Evolutionary conservation across 106 monocot species (phyloP).

Genomic region (Gastrodia elata): DNA sequence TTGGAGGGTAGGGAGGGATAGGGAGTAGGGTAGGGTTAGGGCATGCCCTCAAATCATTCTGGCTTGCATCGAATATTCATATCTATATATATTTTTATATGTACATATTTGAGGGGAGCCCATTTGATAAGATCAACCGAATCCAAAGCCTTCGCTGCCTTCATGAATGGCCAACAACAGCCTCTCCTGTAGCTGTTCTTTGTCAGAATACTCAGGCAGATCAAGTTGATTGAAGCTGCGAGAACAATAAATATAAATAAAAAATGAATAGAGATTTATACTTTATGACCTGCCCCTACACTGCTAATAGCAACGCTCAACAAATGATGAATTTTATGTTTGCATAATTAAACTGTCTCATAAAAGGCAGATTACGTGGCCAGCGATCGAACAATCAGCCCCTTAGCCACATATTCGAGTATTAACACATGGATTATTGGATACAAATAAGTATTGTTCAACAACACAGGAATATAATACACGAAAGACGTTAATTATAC

Average conservation of each 20-base stretch:
- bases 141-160: slow-evolving; percentile 91
- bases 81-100: no score
- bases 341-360: no score
- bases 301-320: background rate
- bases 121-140: slow-evolving; percentile 35
- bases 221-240: slow-evolving; percentile 94
- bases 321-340: no score
- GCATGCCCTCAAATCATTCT: slow-evolving; percentile 7
- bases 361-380: no score
- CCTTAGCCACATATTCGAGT: no score
- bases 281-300: background rate
- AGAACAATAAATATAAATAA: background rate
- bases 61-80: slow-evolving; percentile 6
- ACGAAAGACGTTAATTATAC: no score
- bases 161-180: slow-evolving; percentile 89
- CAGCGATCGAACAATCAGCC: no score
- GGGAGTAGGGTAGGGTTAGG: background rate
- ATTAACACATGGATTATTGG: no score
- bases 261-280: background rate
- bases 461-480: no score
- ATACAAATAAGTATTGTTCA: no score
- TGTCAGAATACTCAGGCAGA: slow-evolving; percentile 89
- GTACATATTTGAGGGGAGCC: slow-evolving; percentile 19
- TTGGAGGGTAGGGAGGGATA: no score
- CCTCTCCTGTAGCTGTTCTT: slow-evolving; percentile 80